Base-by-base conservation (phyloP, 192 early-diverging fungal species). In the Umbelopsis vinacea region DNA sequence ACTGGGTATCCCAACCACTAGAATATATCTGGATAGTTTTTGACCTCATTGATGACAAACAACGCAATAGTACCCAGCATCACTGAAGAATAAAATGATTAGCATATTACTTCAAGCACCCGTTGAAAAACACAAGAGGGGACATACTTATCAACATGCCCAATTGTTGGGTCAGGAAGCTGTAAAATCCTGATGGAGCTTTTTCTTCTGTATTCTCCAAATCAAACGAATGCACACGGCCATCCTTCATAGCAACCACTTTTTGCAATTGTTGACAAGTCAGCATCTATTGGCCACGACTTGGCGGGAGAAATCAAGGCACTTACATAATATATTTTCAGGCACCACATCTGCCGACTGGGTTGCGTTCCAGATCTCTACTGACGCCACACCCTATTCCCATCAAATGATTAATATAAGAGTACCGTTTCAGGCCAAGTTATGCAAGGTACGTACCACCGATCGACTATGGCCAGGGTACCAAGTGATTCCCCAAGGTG, bases 21-120 rank as follows among this genome's bases (percentile, higher is more conserved):
- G 11, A 6, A 1, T 38, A 17, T 21, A 9, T n/a, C 2, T 19
- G 33, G 69, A 53, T 70, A 52, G 6, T 53, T 71, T 21, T 55
- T 71, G 53, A 55, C 19, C 35, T 72, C 71, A 22, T 66, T 72
- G 21, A 63, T 46, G 0, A 72, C 71, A 72, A 72, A 72, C 12
- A 66, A 29, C 33, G 29, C 19, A 33, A 72, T 60, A 19, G 60
- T 43, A 15, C 57, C 23, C 11, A 60, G 23, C 71, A 72, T 72
- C 12, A 60, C 71, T 72, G 24, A 19, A 35, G 66, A 12, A 22
- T 10, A 43, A 60, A 57, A 46, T n/a, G 17, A 24, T 15, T 11
- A 43, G 26, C 21, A 19, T 15, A 17, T 52, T 29, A 50, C 29
- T n/a, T n/a, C n/a, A n/a, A n/a, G n/a, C n/a, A n/a, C n/a, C n/a